These are phyloP conservation scores for Mycena galopus DNA, from an alignment of 768 basidiomycete species.

Conservation along the genomic window DNA sequence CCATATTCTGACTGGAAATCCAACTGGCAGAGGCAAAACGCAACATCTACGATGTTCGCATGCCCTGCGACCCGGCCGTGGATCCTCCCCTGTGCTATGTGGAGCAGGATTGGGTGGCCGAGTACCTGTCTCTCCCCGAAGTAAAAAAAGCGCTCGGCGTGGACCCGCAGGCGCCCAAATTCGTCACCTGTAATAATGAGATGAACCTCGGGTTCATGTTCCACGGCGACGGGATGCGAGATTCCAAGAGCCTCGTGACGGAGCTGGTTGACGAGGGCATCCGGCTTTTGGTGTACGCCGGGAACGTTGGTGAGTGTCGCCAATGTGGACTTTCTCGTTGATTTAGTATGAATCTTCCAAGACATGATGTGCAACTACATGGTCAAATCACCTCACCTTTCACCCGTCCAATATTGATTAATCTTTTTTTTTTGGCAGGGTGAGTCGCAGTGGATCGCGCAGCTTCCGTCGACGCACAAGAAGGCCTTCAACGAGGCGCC, in stretches of 20 bases:
- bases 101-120: conserved; percentile 87
- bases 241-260: conserved; percentile 82
- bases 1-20: conserved; percentile 59
- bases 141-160: conserved; percentile 86
- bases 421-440: not conserved
- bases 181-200: conserved; percentile 78
- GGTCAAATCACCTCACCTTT: not conserved
- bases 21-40: conserved; percentile 33
- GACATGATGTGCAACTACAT: conserved; percentile 32
- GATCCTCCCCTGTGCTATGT: conserved; percentile 72
- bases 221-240: conserved; percentile 90
- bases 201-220: conserved; percentile 84
- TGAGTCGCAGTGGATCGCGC: conserved; percentile 7
- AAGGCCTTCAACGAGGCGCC: conserved; percentile 12
- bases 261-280: conserved; percentile 71
- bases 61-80: conserved; percentile 62
- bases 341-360: not conserved
- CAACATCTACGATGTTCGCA: conserved; percentile 18
- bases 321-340: no score
- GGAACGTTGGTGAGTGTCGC: conserved; percentile 15
- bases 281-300: conserved; percentile 23
- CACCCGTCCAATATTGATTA: no score
- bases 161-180: conserved; percentile 62
- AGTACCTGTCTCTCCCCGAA: conserved; percentile 64
- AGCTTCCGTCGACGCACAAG: conserved; percentile 23